These are phyloP conservation scores for Euphrasia confusa DNA, from an alignment of 257 asterid genomes.

Conservation along the genomic window DNA sequence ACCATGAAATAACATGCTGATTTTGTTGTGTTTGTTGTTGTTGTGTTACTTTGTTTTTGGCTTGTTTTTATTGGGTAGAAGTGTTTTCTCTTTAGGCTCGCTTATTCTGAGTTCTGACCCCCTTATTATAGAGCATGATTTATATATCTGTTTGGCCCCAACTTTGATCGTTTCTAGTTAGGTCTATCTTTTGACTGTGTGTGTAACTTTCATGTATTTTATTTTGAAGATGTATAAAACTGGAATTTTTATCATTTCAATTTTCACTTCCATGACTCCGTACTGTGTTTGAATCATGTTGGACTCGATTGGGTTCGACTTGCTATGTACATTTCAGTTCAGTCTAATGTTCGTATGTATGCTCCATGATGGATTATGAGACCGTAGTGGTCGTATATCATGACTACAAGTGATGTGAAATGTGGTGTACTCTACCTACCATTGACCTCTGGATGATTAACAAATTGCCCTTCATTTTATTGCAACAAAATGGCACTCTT, in stretches of 20 bases:
- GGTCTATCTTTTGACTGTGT: slow-evolving; percentile 25
- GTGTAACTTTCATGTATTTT: slow-evolving; percentile 33
- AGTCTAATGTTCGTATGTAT: no score
- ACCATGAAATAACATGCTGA: slow-evolving; percentile 57
- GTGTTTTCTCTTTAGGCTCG: slow-evolving; percentile 29
- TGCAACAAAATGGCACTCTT: no score
- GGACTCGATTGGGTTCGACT: no score
- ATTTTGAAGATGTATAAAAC: slow-evolving; percentile 24
- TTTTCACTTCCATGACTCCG: neutral
- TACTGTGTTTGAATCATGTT: no score
- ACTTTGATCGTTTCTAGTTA: slow-evolving; percentile 22
- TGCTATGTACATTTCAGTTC: no score
- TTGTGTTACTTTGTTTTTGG: slow-evolving; percentile 22
- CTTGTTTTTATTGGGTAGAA: slow-evolving; percentile 13
- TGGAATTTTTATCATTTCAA: slow-evolving; percentile 21
- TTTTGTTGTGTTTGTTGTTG: slow-evolving; percentile 23
- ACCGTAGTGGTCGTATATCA: no score
- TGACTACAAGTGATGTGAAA: no score
- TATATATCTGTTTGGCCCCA: slow-evolving; percentile 19
- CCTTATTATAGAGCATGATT: neutral
- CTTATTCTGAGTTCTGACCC: slow-evolving; percentile 29
- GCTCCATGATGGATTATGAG: no score
- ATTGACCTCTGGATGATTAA: no score
- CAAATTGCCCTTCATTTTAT: no score
- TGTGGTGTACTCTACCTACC: no score